phyloP scores from a whole-genome alignment of 768 basidiomycete species.

The Exidia glandulosa region DNA sequence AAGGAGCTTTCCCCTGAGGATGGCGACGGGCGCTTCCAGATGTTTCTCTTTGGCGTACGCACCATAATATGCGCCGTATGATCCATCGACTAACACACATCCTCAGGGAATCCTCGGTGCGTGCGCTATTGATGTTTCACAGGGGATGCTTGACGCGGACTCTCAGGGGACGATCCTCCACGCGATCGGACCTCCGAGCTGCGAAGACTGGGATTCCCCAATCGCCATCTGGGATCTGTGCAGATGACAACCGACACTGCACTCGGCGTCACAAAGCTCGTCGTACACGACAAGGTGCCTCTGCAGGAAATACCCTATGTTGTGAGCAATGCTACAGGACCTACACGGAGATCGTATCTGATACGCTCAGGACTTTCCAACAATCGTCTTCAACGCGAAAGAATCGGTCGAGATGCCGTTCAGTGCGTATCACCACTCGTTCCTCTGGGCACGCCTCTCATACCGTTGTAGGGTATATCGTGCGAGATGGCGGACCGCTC shows the following conservation, averaged over 20 bases:
- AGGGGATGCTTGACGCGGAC: too few relatives aligned
- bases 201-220: constrained; percentile 75
- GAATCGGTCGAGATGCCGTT: constrained; percentile 99
- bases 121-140: constrained; percentile 6
- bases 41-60: constrained; percentile 85
- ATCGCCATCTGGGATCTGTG: constrained; percentile 69
- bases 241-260: constrained; percentile 99
- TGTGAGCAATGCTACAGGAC: constrained; percentile 30
- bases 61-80: neutral
- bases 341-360: neutral
- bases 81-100: neutral
- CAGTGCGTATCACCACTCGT: constrained; percentile 37
- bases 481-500: constrained; percentile 44
- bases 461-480: constrained; percentile 45
- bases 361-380: constrained; percentile 63
- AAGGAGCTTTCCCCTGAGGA: constrained; percentile 63
- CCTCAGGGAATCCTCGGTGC: constrained; percentile 51
- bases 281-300: constrained; percentile 65
- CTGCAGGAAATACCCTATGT: constrained; percentile 64
- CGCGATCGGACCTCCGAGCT: constrained; percentile 87
- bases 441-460: constrained; percentile 18
- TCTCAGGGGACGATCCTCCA: constrained; percentile 88
- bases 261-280: constrained; percentile 76
- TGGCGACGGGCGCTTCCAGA: constrained; percentile 61
- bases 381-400: constrained; percentile 72